These are phyloP conservation scores for Pseudogymnoascus sp. DNA, from an alignment of 2,329 filamentous ascomycete species.

Conservation along the genomic window DNA sequence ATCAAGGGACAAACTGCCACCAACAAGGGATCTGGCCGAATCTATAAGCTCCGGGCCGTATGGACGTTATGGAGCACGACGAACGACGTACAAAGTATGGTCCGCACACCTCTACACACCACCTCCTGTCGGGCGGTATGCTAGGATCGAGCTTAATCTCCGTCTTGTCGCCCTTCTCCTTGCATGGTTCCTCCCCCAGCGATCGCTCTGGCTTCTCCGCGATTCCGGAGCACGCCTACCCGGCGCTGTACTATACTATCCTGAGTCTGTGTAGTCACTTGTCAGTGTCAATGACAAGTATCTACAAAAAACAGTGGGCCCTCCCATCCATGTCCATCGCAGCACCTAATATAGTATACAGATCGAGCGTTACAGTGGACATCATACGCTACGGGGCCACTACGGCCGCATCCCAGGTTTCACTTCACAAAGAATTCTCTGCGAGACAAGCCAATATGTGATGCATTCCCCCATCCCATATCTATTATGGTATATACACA, in stretches of 20 bases:
- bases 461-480: neutral
- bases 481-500: neutral
- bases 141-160: conserved; percentile 2
- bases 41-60: conserved; percentile 7
- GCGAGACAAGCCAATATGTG: neutral
- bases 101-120: neutral
- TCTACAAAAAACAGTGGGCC: neutral
- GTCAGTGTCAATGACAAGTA: neutral
- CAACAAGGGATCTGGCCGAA: neutral
- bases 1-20: neutral
- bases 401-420: neutral
- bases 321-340: conserved; percentile 8
- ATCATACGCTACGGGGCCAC: neutral
- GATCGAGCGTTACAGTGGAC: neutral
- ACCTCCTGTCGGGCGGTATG: neutral
- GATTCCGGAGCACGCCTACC: neutral
- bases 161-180: neutral
- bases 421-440: neutral
- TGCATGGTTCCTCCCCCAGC: neutral
- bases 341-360: neutral
- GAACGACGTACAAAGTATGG: neutral
- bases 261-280: neutral
- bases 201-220: neutral
- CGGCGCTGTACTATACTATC: neutral
- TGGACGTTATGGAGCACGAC: neutral